A percentile compares a stretch with the other conserved stretches of the same genome.
Conservation (phyloP, 2,329 filamentous ascomycete species). For the Apiospora koreana region DNA sequence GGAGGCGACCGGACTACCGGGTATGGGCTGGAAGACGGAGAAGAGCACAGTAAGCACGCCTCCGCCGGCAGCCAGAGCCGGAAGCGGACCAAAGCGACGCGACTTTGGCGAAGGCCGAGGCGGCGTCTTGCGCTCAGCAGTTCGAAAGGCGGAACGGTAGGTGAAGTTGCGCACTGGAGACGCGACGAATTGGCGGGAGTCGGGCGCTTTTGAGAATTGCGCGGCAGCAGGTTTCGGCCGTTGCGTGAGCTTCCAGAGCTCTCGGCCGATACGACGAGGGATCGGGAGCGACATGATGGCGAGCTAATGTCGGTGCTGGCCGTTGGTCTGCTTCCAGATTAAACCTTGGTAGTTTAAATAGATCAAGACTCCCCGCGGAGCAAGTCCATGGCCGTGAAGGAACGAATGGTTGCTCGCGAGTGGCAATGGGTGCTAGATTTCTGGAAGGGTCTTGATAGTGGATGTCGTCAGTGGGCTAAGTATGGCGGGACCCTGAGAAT, state of each 20-base stretch:
- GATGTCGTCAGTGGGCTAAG: not conserved
- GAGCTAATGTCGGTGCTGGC: not conserved
- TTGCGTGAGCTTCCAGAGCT: constrained; percentile 8
- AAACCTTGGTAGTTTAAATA: not conserved
- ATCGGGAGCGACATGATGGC: not conserved
- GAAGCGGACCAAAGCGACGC: constrained; percentile 18
- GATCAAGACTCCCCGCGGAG: not conserved
- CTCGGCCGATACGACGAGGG: constrained; percentile 4
- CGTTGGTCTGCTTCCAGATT: not conserved
- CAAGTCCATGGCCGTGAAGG: not conserved
- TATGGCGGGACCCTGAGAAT: constrained; percentile 1
- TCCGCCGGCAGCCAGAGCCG: constrained; percentile 28
- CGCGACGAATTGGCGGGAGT: not conserved
- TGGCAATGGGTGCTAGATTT: not conserved
- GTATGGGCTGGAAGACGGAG: constrained; percentile 26
- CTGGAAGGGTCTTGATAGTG: not conserved
- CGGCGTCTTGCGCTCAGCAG: not conserved
- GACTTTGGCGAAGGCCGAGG: not conserved
- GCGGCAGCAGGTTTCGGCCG: not conserved
- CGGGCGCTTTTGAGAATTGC: not conserved
- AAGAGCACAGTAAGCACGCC: constrained; percentile 29
- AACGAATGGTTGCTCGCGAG: not conserved
- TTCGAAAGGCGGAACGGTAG: not conserved
- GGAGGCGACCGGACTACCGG: constrained; percentile 21
- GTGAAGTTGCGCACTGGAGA: not conserved